These are phyloP conservation scores for Mrakia blollopis DNA, from an alignment of 768 basidiomycete species.

Conservation along the genomic window DNA sequence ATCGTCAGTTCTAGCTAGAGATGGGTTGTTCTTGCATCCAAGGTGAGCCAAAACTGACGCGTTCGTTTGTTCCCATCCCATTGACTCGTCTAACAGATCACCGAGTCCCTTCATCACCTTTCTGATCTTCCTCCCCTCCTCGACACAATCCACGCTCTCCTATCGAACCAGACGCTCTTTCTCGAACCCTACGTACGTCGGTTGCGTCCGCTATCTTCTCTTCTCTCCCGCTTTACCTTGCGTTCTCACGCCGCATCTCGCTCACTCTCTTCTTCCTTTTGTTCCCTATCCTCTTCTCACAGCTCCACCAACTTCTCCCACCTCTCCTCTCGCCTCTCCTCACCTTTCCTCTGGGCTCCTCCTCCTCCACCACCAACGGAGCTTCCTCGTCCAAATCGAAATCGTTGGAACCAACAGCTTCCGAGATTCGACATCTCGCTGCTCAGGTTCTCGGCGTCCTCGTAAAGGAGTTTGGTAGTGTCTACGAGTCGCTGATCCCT, in stretches of 20 bases:
- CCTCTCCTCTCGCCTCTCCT: conserved; percentile 86
- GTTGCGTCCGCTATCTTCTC: background rate
- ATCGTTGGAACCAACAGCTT: conserved; percentile 21
- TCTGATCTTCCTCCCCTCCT: conserved; percentile 66
- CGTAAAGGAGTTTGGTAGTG: conserved; percentile 37
- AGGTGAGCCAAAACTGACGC: background rate
- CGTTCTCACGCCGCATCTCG: no score
- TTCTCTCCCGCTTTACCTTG: background rate
- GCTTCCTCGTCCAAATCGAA: conserved; percentile 25
- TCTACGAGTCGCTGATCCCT: conserved; percentile 43
- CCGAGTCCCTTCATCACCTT: conserved; percentile 41
- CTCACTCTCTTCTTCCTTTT: background rate
- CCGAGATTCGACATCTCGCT: conserved; percentile 68
- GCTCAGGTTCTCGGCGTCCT: conserved; percentile 78
- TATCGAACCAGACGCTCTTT: conserved; percentile 82
- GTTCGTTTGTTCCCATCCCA: background rate
- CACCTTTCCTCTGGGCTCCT: conserved; percentile 72
- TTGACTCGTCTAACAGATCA: conserved; percentile 47
- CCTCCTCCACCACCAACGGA: conserved; percentile 50
- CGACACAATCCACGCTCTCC: conserved; percentile 74
- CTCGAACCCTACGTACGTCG: conserved; percentile 86
- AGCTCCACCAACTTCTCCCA: conserved; percentile 95
- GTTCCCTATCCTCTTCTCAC: background rate
- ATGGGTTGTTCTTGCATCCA: background rate
- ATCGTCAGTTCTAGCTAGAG: background rate